Evolutionary conservation across 805 yeast species (phyloP).

Genomic region (Kuraishia cidri): DNA sequence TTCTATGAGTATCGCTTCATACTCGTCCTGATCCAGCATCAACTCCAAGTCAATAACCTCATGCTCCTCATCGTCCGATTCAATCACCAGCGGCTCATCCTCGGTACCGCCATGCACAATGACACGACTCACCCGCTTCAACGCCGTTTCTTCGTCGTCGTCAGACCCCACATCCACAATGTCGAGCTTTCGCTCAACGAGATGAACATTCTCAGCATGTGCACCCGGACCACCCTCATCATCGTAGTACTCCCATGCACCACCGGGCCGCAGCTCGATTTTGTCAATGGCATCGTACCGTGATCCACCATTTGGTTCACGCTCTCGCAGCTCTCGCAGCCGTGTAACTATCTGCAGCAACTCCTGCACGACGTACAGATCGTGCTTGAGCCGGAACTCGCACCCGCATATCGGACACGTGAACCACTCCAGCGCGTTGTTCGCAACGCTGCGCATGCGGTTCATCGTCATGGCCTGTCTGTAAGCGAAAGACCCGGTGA

Average conservation of each 20-base stretch:
- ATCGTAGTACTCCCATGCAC: conserved; percentile 13
- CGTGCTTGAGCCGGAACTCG: conserved; percentile 20
- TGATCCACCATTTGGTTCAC: no score
- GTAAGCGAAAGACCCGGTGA: conserved; percentile 13
- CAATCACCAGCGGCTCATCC: background rate
- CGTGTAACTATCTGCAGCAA: no score
- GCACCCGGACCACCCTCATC: conserved; percentile 1
- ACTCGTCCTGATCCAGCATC: no score
- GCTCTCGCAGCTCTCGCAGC: no score
- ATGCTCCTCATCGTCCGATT: background rate
- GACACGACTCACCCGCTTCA: background rate
- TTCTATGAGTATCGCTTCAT: no score
- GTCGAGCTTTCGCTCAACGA: background rate
- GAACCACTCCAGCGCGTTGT: conserved; percentile 19
- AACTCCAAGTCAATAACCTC: background rate
- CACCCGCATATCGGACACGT: conserved; percentile 24
- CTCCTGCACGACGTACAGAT: conserved; percentile 20
- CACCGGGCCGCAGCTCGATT: conserved; percentile 16
- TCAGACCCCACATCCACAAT: background rate
- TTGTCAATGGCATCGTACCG: no score
- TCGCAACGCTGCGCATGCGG: conserved; percentile 8
- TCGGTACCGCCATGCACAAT: background rate
- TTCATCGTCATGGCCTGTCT: conserved; percentile 10
- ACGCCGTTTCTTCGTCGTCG: background rate
- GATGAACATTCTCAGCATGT: background rate